Evolutionary conservation across 2,329 filamentous ascomycete species (phyloP), one percentile per base, ranked within the genome.

Genomic region (Cryphonectria carpinicola): DNA sequence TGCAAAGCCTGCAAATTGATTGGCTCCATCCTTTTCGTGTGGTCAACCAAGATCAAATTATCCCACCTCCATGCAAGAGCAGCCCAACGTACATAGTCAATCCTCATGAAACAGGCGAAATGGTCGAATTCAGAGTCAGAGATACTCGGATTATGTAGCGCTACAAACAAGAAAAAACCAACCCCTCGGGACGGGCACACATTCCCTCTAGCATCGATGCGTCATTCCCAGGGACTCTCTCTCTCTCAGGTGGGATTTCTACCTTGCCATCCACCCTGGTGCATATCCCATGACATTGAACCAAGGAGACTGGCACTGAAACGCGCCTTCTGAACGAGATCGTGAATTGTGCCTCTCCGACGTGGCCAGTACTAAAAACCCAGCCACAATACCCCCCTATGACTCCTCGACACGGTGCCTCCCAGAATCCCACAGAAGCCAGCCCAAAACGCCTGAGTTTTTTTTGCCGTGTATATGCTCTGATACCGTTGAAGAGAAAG

Each of bases 381-480:
- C 64, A 37, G 58, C 19, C 32, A 56, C 28, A 43, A 39, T 56
- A 37, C 22, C 35, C 35, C 41, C 43, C 35, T 22, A 22, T 28
- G 39, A 60, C 54, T 70, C 65, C 61, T 61, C 56, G 46, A 43
- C 70, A 56, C 35, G 69, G 70, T 68, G 70, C 70, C 70, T 46
- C 69, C 19, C 17, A n/a, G 28, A 63, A 68, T 11, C 49, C 49
- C n/a, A 25, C 43, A 58, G 28, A 67, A 39, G 32, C 66, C 52
- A 49, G 43, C 28, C 66, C 35, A 49, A 58, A 72, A 72, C 71
- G 71, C 71, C 71, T 58, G n/a, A 14, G 25, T 28, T 35, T 61
- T 64, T 41, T 62, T 71, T 54, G 61, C 69, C 71, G 39, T 72
- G 54, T 72, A 64, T 71, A 71, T 72, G 71, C 71, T 67, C 49